Conservation (phyloP, 371 early-diverging fungal species). For the Mucor irregularis region DNA sequence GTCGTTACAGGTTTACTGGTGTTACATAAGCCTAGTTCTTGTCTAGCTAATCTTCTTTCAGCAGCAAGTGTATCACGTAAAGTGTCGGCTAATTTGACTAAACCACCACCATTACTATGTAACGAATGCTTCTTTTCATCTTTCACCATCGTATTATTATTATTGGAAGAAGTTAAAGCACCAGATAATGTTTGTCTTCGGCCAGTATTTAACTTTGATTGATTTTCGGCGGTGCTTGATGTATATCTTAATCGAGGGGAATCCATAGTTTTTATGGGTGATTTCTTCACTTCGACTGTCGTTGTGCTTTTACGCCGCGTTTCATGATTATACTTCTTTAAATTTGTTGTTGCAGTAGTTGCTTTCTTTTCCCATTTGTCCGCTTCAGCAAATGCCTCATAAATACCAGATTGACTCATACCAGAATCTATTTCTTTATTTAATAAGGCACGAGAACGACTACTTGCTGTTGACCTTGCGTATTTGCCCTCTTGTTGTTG, state of each 20-base stretch:
- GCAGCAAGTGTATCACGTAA: conserved; percentile 36
- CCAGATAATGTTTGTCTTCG: conserved; percentile 20
- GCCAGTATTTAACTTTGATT: neutral
- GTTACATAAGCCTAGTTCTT: conserved; percentile 24
- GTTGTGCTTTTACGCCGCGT: conserved; percentile 26
- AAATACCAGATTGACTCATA: conserved; percentile 30
- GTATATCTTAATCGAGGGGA: neutral
- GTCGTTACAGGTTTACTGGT: conserved; percentile 13
- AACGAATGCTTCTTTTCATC: neutral
- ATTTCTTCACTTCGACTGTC: neutral
- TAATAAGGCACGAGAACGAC: conserved; percentile 12
- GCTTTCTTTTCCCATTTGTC: conserved; percentile 24
- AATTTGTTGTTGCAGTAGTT: neutral
- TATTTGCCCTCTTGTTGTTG: conserved; percentile 10
- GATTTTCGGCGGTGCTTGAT: neutral
- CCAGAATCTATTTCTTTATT: conserved; percentile 17
- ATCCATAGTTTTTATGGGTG: neutral
- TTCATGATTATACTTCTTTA: neutral
- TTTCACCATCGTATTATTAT: neutral
- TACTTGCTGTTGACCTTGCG: conserved; percentile 16
- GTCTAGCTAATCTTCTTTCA: conserved; percentile 32
- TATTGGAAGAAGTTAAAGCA: neutral
- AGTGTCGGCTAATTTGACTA: conserved; percentile 34
- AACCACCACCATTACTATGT: neutral
- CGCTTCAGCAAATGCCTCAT: conserved; percentile 33